phyloP scores from a whole-genome alignment of 495 filamentous ascomycete genomes.

The Xylaria sp. region DNA sequence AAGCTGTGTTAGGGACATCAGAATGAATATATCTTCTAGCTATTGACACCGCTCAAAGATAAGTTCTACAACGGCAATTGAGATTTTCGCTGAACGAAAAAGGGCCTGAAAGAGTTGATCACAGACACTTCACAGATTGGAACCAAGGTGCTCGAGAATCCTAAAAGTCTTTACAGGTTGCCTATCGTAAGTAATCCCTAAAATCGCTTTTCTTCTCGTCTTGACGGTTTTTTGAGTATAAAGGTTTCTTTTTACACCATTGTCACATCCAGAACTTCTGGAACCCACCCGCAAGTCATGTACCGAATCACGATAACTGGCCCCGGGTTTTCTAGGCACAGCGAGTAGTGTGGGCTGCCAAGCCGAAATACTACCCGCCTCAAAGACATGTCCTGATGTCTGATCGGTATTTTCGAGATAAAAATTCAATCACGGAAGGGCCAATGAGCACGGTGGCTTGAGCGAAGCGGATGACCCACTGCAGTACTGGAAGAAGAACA shows the following conservation, averaged over 20 bases:
- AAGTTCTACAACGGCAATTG: conserved; percentile 42
- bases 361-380: conserved; percentile 35
- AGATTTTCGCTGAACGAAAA: conserved; percentile 36
- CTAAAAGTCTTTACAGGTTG: conserved; percentile 43
- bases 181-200: too few species aligned
- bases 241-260: too few species aligned
- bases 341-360: conserved; percentile 45
- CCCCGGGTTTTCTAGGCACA: too few species aligned
- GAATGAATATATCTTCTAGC: conserved; percentile 19
- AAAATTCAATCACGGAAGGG: too few species aligned
- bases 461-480: not conserved
- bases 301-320: too few species aligned
- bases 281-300: too few species aligned
- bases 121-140: not conserved
- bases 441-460: too few species aligned
- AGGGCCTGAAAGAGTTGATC: conserved; percentile 16
- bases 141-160: conserved; percentile 20
- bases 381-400: conserved; percentile 37
- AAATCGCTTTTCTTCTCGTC: too few species aligned
- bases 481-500: not conserved
- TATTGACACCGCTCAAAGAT: conserved; percentile 37
- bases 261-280: too few species aligned
- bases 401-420: conserved; percentile 38
- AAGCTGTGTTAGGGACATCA: conserved; percentile 14
- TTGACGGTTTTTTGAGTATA: too few species aligned